Evolutionary conservation across 1,284 basidiomycete genomes (phyloP).

Genomic region (Earliella scabrosa): DNA sequence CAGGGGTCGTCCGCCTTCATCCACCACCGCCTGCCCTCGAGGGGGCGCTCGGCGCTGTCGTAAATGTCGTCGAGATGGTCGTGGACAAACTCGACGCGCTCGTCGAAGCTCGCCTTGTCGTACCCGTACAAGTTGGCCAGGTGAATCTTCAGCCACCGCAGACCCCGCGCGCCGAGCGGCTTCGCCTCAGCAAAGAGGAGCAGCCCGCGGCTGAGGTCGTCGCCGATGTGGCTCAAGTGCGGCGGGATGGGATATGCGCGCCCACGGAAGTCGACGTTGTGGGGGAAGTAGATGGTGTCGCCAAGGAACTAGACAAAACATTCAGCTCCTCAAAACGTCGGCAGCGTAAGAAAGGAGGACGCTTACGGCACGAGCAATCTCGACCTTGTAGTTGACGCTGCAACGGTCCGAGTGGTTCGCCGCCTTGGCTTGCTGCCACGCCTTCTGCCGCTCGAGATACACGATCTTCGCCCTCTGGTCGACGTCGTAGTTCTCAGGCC

Average conservation of each 20-base stretch:
- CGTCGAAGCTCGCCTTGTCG: constrained; percentile 95
- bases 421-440: constrained; percentile 65
- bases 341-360: constrained; percentile 1
- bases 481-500: constrained; percentile 63
- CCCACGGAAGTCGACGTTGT: constrained; percentile 98
- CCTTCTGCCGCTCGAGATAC: constrained; percentile 66
- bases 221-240: constrained; percentile 95
- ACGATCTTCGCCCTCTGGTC: constrained; percentile 70
- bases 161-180: constrained; percentile 80
- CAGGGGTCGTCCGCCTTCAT: constrained; percentile 92
- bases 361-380: constrained; percentile 91
- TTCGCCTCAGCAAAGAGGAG: constrained; percentile 85
- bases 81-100: constrained; percentile 83
- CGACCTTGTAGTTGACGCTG: constrained; percentile 96
- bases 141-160: constrained; percentile 90
- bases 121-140: constrained; percentile 92
- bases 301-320: constrained; percentile 61
- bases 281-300: constrained; percentile 92
- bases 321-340: no score
- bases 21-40: constrained; percentile 89
- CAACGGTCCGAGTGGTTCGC: constrained; percentile 92
- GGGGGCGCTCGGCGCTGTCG: constrained; percentile 87
- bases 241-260: constrained; percentile 97
- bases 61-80: constrained; percentile 79
- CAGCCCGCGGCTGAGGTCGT: constrained; percentile 92